These are phyloP conservation scores for Protomyces pachydermus DNA, from an alignment of 1,139 yeast genomes.

Conservation along the genomic window DNA sequence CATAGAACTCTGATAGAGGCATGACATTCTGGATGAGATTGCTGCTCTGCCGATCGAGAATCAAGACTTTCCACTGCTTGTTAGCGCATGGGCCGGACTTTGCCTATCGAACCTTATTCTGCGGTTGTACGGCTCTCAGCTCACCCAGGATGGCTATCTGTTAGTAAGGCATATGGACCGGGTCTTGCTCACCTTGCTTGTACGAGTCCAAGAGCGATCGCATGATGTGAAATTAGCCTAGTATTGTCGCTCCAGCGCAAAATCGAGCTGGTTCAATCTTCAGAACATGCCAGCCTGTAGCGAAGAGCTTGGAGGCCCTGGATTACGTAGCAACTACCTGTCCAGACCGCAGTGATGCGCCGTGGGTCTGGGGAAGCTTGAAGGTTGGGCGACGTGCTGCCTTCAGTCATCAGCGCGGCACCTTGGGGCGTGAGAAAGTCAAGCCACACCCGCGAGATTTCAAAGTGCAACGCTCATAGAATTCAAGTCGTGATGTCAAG, in stretches of 20 bases:
- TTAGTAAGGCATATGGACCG: neutral
- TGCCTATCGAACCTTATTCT: conserved; percentile 5
- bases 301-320: too few species aligned
- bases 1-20: conserved; percentile 42
- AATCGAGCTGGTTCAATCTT: neutral
- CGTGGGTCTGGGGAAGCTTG: neutral
- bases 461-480: too few species aligned
- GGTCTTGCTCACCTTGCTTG: conserved; percentile 7
- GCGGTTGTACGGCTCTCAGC: conserved; percentile 19
- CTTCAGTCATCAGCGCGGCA: too few species aligned
- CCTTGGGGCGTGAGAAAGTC: too few species aligned
- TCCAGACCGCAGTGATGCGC: neutral
- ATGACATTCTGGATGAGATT: conserved; percentile 41
- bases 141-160: conserved; percentile 3
- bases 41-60: conserved; percentile 42
- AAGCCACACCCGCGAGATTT: too few species aligned
- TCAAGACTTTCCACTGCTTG: conserved; percentile 42
- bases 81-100: neutral
- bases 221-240: neutral
- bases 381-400: too few species aligned
- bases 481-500: too few species aligned
- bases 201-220: conserved; percentile 8
- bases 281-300: too few species aligned
- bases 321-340: too few species aligned
- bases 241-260: neutral